These are phyloP conservation scores for Botrytis medusae DNA, from an alignment of 2,329 filamentous ascomycete genomes.

Conservation along the genomic window DNA sequence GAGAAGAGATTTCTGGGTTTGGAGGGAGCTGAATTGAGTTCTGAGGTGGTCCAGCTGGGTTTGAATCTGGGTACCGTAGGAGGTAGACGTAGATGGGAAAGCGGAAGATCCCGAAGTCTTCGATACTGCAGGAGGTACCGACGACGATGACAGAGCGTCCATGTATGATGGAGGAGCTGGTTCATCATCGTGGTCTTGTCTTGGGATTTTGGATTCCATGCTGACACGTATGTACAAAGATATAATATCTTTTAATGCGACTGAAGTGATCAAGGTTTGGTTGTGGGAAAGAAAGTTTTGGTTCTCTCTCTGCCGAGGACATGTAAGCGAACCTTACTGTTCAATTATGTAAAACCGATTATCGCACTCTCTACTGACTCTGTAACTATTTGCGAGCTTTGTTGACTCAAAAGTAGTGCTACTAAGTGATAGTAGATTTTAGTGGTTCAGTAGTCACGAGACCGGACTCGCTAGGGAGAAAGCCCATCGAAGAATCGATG, in stretches of 20 bases:
- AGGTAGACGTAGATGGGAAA: slow-evolving; percentile 11
- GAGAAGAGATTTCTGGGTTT: slow-evolving; percentile 30
- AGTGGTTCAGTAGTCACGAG: not conserved
- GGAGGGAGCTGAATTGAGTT: slow-evolving; percentile 29
- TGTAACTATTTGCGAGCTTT: not conserved
- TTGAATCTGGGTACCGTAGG: slow-evolving; percentile 34
- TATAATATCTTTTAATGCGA: not conserved
- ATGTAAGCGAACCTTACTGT: not conserved
- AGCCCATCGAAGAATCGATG: not conserved
- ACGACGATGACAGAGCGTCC: slow-evolving; percentile 24
- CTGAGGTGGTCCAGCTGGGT: slow-evolving; percentile 32
- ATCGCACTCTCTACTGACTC: not conserved
- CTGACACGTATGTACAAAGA: not conserved
- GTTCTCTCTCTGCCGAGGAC: not conserved
- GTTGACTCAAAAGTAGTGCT: not conserved
- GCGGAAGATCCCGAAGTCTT: slow-evolving; percentile 14
- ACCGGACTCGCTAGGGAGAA: not conserved
- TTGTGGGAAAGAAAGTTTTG: not conserved
- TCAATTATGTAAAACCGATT: not conserved
- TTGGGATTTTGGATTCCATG: slow-evolving; percentile 32
- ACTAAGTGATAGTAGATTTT: not conserved
- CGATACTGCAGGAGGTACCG: not conserved
- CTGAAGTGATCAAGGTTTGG: not conserved
- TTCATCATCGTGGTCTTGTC: slow-evolving; percentile 22
- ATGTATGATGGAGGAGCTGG: slow-evolving; percentile 34